Conservation (phyloP, 805 yeast genomes). For the Metschnikowia orientalis region DNA sequence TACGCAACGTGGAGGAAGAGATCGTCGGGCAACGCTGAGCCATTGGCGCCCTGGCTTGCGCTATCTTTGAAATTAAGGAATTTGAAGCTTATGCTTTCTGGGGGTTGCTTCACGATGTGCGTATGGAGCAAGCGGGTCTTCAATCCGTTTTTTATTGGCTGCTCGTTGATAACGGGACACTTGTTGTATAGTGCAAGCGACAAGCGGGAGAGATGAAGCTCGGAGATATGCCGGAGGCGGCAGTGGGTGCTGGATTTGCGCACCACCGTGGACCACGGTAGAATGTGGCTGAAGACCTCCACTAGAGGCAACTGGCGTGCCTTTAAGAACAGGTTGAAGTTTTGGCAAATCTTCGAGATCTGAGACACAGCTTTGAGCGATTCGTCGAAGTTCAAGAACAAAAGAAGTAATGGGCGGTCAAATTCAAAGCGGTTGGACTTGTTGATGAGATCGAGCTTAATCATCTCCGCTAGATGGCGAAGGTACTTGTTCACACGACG, state of each 20-base stretch:
- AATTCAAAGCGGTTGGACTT: conserved; percentile 40
- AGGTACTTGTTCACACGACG: conserved; percentile 28
- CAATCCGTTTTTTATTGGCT: not conserved
- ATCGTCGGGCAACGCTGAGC: conserved; percentile 47
- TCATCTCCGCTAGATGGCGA: conserved; percentile 32
- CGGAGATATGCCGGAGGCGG: conserved; percentile 26
- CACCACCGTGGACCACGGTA: conserved; percentile 28
- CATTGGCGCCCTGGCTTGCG: conserved; percentile 20
- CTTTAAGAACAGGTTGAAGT: conserved; percentile 37
- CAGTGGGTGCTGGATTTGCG: conserved; percentile 16
- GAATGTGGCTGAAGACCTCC: conserved; percentile 33
- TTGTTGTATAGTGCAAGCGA: conserved; percentile 56
- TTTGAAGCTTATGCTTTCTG: conserved; percentile 33
- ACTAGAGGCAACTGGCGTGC: conserved; percentile 40
- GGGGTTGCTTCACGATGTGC: conserved; percentile 36
- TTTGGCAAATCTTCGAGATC: conserved; percentile 43
- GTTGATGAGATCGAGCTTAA: conserved; percentile 36
- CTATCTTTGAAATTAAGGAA: conserved; percentile 23
- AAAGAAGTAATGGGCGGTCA: conserved; percentile 45
- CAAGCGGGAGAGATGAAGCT: conserved; percentile 37
- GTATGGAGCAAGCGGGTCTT: conserved; percentile 22
- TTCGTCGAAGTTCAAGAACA: conserved; percentile 45
- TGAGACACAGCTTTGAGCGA: conserved; percentile 43
- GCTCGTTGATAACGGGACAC: conserved; percentile 36
- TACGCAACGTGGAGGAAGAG: conserved; percentile 81